Base-by-base conservation (phyloP, 2,329 filamentous ascomycete genomes). In the Drechslerella stenobrocha region DNA sequence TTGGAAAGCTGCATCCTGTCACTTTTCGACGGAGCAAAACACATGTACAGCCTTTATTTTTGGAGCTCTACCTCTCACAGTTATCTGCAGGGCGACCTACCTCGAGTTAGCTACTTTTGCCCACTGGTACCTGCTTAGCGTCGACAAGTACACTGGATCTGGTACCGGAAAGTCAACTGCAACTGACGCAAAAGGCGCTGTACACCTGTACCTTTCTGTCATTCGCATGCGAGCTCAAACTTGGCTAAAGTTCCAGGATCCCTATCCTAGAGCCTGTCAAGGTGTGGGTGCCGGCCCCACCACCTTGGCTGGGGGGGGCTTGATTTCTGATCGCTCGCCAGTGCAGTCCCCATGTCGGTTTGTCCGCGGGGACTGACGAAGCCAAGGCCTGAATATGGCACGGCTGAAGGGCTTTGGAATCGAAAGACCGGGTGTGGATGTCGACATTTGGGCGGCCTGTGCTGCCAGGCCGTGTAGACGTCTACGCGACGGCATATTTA, bases 41-140 rank as follows among this genome's bases (percentile, higher is more conserved):
- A 5, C 7, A 37, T n/a, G 4, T n/a, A 11, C 9, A 18, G 2
- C 3, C 9, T n/a, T 42, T 42, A 18, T 18, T n/a, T 18, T 5
- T 20, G 37, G 9, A 20, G 37, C 8, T 37, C 34, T 37, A n/a
- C n/a, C n/a, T n/a, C 34, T 37, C 8, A 42, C 3, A 20, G 37
- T 42, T 30, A 9, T 20, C 37, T 42, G 37, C 37, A 42, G 13
- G 37, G 13, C 13, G 13, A 9, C n/a, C 37, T 18, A 37, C 8
- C 37, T 42, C 15, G 37, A 42, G 37, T 30, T 30, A 30, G 28
- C 28, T 5, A 52, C 24, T 30, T 11, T 44, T 56, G 28, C 28
- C 11, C 46, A 13, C 48, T 37, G 63, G 55, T 67, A 67, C 63
- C 63, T 67, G 63, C 35, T 42, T 44, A 56, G 50, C 55, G 45